These are phyloP conservation scores for Petunia axillaris DNA, from an alignment of 257 asterid species.

Conservation along the genomic window DNA sequence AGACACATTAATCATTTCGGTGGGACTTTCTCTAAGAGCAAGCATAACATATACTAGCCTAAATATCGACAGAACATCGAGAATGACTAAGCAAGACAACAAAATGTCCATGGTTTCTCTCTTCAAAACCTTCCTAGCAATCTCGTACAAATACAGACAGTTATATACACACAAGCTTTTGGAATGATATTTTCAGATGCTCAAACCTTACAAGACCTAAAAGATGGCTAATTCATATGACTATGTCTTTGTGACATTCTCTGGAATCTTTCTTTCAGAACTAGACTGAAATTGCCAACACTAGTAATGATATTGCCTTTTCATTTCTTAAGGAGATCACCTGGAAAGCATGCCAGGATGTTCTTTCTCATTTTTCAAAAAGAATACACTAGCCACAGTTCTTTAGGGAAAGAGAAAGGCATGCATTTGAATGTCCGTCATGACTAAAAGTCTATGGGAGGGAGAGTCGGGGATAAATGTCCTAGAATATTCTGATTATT, in stretches of 20 bases:
- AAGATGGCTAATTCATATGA: background rate
- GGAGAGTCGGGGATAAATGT: background rate
- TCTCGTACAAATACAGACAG: background rate
- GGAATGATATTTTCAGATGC: background rate
- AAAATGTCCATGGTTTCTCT: too few species aligned
- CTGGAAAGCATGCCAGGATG: background rate
- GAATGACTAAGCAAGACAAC: background rate
- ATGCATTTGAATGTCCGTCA: background rate
- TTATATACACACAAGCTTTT: background rate
- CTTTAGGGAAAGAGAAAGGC: slow-evolving; percentile 7
- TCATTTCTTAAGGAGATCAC: background rate
- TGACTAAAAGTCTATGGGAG: background rate
- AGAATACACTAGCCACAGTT: background rate
- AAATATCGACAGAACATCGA: background rate
- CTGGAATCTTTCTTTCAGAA: background rate
- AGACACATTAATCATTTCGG: background rate
- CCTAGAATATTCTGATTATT: background rate
- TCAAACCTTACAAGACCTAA: background rate
- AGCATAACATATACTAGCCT: background rate
- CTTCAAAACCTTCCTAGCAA: background rate
- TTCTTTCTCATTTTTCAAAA: background rate
- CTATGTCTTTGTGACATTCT: background rate
- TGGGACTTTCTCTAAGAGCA: slow-evolving; percentile 12
- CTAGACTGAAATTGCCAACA: background rate
- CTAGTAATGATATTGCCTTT: background rate